Base-by-base conservation (phyloP, 495 filamentous ascomycete species). In the Penicillium waksmanii region DNA sequence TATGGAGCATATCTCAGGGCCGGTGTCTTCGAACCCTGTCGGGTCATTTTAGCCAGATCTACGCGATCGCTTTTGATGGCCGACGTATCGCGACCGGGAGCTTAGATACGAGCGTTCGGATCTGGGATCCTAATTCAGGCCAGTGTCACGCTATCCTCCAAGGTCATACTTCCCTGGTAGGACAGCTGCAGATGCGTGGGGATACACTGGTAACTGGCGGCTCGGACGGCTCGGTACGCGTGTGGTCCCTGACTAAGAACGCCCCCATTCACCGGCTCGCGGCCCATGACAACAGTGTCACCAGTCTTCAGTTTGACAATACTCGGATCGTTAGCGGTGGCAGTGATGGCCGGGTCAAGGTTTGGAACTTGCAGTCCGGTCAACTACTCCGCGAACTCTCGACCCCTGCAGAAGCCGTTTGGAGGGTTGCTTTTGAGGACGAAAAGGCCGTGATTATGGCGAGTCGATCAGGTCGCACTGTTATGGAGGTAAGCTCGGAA, bases 41-140 rank as follows among this genome's bases (percentile, higher is more conserved):
- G n/a, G 95, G 95, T 0, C 95, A 98, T 76, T 98, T 97, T 76
- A 98, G 95, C 71, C 95, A 98, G 66, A 98, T 98, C 55, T 98
- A 98, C 67, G 96, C 95, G 11, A 96, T 98, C 67, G 94, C 95
- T 0, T 98, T 97, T 72, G 95, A 98, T 69, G 95, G 95, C 18
- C 82, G 84, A 50, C 83, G 92, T 53, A 94, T 98, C 49, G 94
- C 94, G n/a, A 98, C 95, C 2, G 95, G 95, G 25, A 97, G 93
- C 71, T 80, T 98, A 58, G 95, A 98, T 73, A 98, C 95, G 1
- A 97, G 92, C 69, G 96, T 98, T 27, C 82, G 95, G 62, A 93
- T 98, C 62, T 98, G 95, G 95, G 92, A 98, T 77, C 93, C 94
- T 25, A 82, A 84, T 21, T 91, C 91, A 66, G 96, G 94, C 46